Base-by-base conservation (phyloP, 768 basidiomycete species). In the Lentinula lateritia region DNA sequence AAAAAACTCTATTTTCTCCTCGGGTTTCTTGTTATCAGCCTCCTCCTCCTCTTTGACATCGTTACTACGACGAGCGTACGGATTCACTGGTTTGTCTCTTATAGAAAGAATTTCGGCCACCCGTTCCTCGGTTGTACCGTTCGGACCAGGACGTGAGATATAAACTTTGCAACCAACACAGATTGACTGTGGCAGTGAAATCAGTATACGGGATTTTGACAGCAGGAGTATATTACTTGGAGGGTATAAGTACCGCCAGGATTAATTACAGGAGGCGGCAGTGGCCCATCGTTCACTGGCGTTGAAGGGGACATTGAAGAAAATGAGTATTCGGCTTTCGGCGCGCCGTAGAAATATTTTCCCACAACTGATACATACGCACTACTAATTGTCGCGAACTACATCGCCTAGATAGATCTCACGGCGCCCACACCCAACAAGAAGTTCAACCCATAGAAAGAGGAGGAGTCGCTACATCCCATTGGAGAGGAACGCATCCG, bases 41-140 rank as follows among this genome's bases (percentile, higher is more conserved):
- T 81, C 66, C 34, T 78, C 78, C 43, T 81, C 79, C 48, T 83
- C 80, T 43, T 77, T 76, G 13, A 76, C 70, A 15, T 69, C 61
- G 52, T 76, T 73, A 66, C 74, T 75, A 53, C 82, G 79, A 41
- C 78, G 76, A 18, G 79, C 78, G 72, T 87, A 91, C 1, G 80
- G 70, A 65, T 85, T 87, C 60, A 80, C 77, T 42, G 89, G 88
- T 73, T 90, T 91, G 71, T 95, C 93, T 52, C 97, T 90, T 60
- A 96, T 94, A 60, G 94, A 96, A 34, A 99, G 81, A 66, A 99
- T 89, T 77, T 99, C 97, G 13, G 95, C 97, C 57, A 95, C 85
- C 52, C 96, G 90, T 70, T 97, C 93, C 75, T 98, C 95, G 50
- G 78, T 75, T 66, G 86, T 78, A 50, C 89, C 92, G 67, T 88